These are phyloP conservation scores for Tetracentron sinense DNA, from an alignment of 164 flowering plant species.

Conservation along the genomic window DNA sequence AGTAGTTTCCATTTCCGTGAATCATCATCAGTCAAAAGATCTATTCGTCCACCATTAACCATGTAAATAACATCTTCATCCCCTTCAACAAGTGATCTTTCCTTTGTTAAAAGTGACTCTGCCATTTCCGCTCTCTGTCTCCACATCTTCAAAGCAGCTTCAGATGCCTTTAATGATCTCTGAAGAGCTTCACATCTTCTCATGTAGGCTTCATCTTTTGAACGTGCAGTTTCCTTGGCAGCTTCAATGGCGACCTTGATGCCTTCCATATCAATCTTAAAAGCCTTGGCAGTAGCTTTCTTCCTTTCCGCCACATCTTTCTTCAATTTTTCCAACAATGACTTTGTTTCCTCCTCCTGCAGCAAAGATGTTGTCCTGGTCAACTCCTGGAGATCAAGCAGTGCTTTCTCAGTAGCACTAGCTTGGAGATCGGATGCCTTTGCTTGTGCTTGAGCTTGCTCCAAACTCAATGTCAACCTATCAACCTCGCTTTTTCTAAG, in stretches of 20 bases:
- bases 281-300: slow-evolving; percentile 34
- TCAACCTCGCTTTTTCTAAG: slow-evolving; percentile 34
- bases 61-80: slow-evolving; percentile 32
- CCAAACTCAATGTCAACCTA: slow-evolving; percentile 40
- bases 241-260: slow-evolving; percentile 45
- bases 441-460: slow-evolving; percentile 29
- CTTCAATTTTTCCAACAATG: slow-evolving; percentile 49
- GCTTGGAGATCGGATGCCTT: slow-evolving; percentile 40
- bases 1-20: slow-evolving; percentile 53
- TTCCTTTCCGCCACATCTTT: slow-evolving; percentile 42
- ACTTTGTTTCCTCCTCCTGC: slow-evolving; percentile 43
- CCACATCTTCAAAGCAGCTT: slow-evolving; percentile 45
- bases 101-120: slow-evolving; percentile 40
- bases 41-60: slow-evolving; percentile 58
- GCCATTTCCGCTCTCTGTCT: slow-evolving; percentile 52
- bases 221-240: slow-evolving; percentile 41
- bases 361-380: slow-evolving; percentile 27
- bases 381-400: slow-evolving; percentile 44
- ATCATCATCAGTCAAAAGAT: slow-evolving; percentile 51
- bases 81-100: slow-evolving; percentile 21
- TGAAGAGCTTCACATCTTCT: slow-evolving; percentile 53
- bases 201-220: slow-evolving; percentile 45
- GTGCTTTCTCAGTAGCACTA: slow-evolving; percentile 33
- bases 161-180: slow-evolving; percentile 46
- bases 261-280: slow-evolving; percentile 46